Base-by-base conservation (phyloP, 108 stramenopile genomes). In the Fragilariopsis cylindrus region DNA sequence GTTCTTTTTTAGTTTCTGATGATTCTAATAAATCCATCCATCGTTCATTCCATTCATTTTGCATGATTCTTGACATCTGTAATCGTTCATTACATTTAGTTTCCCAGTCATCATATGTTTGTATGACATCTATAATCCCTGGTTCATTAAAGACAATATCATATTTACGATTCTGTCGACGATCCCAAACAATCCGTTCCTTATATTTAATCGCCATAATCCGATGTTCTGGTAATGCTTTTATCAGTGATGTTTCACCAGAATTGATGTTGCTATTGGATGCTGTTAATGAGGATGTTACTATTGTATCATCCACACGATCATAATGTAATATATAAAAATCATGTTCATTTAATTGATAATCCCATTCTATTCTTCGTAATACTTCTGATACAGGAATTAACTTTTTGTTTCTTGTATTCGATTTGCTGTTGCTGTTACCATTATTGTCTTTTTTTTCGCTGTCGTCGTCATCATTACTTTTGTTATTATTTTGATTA, bases 151-250 rank as follows among this genome's bases (percentile, higher is more conserved):
- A 93, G 0, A 96, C 88, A 41, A 81, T 67, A 69, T 93, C 92
- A 21, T 92, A n/a, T 47, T 85, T 68, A 48, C 53, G 57, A 8
- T 81, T 76, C 15, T 63, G 13, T 21, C 62, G 62, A 52, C 81
- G 88, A 71, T 94, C 90, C 96, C 96, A 96, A 8, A 96, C 93
- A 42, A 89, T 57, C 1, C 86, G 80, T 69, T 92, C 90, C 43
- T 79, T 83, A 75, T 90, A 96, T 69, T 87, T 89, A 40, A 96
- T 80, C 1, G 70, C 81, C 19, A 82, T 73, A 67, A 96, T 94
- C 13, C 93, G 80, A 72, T 94, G 96, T 55, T 96, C 96, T 4
- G 96, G 96, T 19, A 94, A 63, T 0, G 93, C 92, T 63, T 93
- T 86, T 19, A 90, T 76, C 67, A 91, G 83, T 44, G 39, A 53